Base-by-base conservation (phyloP, 1,284 basidiomycete species). In the Ustilago sp. region DNA sequence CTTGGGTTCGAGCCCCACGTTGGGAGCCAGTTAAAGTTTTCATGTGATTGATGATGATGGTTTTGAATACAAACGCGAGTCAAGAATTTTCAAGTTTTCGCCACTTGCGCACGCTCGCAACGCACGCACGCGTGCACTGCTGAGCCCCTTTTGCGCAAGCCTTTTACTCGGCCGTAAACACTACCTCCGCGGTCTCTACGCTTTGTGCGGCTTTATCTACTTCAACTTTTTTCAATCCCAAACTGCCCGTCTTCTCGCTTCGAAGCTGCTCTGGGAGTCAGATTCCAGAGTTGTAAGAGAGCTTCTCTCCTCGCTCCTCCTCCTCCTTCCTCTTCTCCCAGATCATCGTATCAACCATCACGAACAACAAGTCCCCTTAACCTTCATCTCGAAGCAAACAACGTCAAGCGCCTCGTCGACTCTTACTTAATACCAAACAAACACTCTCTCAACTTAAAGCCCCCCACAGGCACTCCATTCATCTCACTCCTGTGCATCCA, bases 391-490 rank as follows among this genome's bases (percentile, higher is more conserved):
- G n/a, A 12, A 48, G n/a, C 47, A 9, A 11, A 39, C 38, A 39
- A 50, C 48, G 15, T 32, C 34, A 54, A 59, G 36, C 59, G 35
- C 9, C 38, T 53, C 65, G 34, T 61, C 59, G 39, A 56, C 34
- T 19, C 15, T 35, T 32, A 15, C 45, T 31, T 56, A 19, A 45
- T 57, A 45, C 28, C 28, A 23, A 7, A 32, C 19, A 48, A 31
- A 50, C 28, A 3, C 38, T 23, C 35, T 3, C 38, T 23, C 38
- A 43, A 39, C 7, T 41, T 41, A 55, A 45, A 52, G 66, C 72
- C 73, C 61, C 64, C 68, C 71, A 53, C 57, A 61, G 61, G 68
- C 73, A 71, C 61, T 68, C 50, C 15, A 54, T 50, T 28, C 66
- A 61, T 61, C 65, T 55, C 35, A 38, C 65, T 72, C 74, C 65